Percentiles rank a stretch among this genome's conserved stretches.
These are phyloP conservation scores for Blastobotrys chiropterorum DNA, from an alignment of 805 yeast genomes.

Conservation along the genomic window DNA sequence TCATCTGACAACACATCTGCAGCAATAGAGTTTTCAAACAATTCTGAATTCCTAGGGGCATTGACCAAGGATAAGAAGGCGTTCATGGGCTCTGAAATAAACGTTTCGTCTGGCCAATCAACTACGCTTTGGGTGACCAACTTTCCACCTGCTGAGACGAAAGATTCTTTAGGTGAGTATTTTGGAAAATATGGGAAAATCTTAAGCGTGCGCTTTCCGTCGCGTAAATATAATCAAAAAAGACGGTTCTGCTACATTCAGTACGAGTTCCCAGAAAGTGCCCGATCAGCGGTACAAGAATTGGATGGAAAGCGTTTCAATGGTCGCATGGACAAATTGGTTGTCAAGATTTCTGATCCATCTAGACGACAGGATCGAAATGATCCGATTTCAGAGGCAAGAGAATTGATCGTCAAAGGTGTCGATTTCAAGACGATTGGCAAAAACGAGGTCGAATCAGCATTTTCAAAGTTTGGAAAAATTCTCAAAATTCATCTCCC, in stretches of 20 bases:
- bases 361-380: slow-evolving; percentile 35
- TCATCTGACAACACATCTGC: slow-evolving; percentile 32
- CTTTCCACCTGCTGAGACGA: slow-evolving; percentile 52
- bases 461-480: slow-evolving; percentile 46
- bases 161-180: slow-evolving; percentile 33
- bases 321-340: slow-evolving; percentile 34
- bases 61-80: slow-evolving; percentile 52
- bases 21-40: slow-evolving; percentile 49
- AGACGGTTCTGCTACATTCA: slow-evolving; percentile 75
- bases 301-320: slow-evolving; percentile 37
- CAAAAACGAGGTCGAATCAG: slow-evolving; percentile 33
- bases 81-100: slow-evolving; percentile 38
- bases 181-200: slow-evolving; percentile 40
- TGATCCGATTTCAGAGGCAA: slow-evolving; percentile 43
- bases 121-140: slow-evolving; percentile 69
- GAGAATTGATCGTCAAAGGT: slow-evolving; percentile 53
- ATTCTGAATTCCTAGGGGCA: slow-evolving; percentile 48
- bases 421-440: slow-evolving; percentile 41
- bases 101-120: slow-evolving; percentile 40
- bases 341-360: slow-evolving; percentile 62
- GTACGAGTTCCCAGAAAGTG: slow-evolving; percentile 38
- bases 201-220: slow-evolving; percentile 56
- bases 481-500: slow-evolving; percentile 52
- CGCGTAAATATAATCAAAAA: slow-evolving; percentile 45
- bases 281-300: slow-evolving; percentile 37